These are phyloP conservation scores for Trichoderma sp. DNA, from an alignment of 2,329 filamentous ascomycete species.

Conservation along the genomic window DNA sequence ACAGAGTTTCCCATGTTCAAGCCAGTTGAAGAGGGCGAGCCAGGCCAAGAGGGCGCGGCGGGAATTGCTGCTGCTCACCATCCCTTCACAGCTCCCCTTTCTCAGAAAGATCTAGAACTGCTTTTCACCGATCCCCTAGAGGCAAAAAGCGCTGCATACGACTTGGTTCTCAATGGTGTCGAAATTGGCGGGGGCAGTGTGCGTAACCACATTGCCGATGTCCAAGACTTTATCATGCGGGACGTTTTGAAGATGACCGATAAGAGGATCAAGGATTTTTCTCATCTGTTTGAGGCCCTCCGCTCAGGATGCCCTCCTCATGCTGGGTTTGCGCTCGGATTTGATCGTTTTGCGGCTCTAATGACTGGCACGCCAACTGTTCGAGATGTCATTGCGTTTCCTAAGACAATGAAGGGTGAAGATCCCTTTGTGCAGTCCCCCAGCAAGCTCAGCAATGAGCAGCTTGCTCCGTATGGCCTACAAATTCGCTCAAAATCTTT, in stretches of 20 bases:
- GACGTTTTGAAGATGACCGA: slow-evolving; percentile 80
- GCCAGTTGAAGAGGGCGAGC: slow-evolving; percentile 63
- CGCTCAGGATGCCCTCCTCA: slow-evolving; percentile 89
- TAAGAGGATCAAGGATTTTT: slow-evolving; percentile 76
- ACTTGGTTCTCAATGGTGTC: slow-evolving; percentile 92
- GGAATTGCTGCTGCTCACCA: slow-evolving; percentile 90
- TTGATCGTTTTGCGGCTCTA: slow-evolving; percentile 82
- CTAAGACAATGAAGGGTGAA: slow-evolving; percentile 88
- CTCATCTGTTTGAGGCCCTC: slow-evolving; percentile 81
- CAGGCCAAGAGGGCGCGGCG: slow-evolving; percentile 79
- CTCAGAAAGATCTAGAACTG: slow-evolving; percentile 70
- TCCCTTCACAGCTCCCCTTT: slow-evolving; percentile 88
- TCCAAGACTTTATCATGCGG: slow-evolving; percentile 84
- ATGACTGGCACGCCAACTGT: slow-evolving; percentile 78
- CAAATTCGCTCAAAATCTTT: slow-evolving; percentile 33
- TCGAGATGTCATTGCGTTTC: slow-evolving; percentile 94
- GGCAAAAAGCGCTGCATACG: slow-evolving; percentile 86
- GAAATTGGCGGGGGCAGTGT: slow-evolving; percentile 92
- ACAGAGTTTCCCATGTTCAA: slow-evolving; percentile 92
- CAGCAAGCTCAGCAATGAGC: slow-evolving; percentile 63
- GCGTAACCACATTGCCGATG: slow-evolving; percentile 81
- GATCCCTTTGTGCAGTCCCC: slow-evolving; percentile 84
- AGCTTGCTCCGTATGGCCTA: slow-evolving; percentile 54
- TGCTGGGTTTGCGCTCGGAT: slow-evolving; percentile 89
- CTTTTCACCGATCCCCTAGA: slow-evolving; percentile 72